Evolutionary conservation across 2,329 filamentous ascomycete genomes (phyloP), one percentile per base, ranked within the genome.

Genomic region (Cytospora piceicola): DNA sequence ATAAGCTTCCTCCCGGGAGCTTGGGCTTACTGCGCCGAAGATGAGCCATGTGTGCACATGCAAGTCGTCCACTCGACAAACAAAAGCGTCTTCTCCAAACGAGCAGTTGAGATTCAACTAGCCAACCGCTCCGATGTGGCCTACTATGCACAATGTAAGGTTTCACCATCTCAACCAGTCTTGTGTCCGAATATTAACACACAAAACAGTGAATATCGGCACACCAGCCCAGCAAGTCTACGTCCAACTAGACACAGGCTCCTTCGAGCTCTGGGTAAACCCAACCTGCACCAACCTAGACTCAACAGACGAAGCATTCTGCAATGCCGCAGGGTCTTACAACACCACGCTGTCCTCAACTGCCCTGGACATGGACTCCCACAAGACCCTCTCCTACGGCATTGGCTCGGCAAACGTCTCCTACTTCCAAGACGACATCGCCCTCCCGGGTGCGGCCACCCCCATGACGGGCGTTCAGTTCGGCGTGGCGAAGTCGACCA

Each of bases 201-300:
- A 42, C 22, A 15, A 52, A 8, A 17, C 67, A 80, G 78, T 85
- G 69, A 77, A 78, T 66, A 81, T 87, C 58, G 85, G 85, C 56
- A 85, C 80, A 3, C 85, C 85, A 17, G 75, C 80, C 1, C 85
- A 87, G 68, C 71, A 78, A 2, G 80, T 86, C 59, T 83, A 78
- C 64, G 82, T 85, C 14, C 83, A 86, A 71, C 73, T 88, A 63
- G 85, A 88, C 72, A 87, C 85, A 0, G 84, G 85, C 55, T 87
- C 84, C 12, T 86, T 85, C 69, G 85, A 87, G 75, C 77, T 87
- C 36, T 87, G 85, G 85, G 81, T 87, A 8, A 92, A 92, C 71
- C 83, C 87, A 0, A 81, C 83, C 58, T 86, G 83, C 71, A 84
- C 82, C 9, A 72, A 73, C 1, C 77, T 90, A 20, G 68, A 72